These are phyloP conservation scores for Nelumbo lutea DNA, from an alignment of 164 flowering plant species.

Conservation along the genomic window DNA sequence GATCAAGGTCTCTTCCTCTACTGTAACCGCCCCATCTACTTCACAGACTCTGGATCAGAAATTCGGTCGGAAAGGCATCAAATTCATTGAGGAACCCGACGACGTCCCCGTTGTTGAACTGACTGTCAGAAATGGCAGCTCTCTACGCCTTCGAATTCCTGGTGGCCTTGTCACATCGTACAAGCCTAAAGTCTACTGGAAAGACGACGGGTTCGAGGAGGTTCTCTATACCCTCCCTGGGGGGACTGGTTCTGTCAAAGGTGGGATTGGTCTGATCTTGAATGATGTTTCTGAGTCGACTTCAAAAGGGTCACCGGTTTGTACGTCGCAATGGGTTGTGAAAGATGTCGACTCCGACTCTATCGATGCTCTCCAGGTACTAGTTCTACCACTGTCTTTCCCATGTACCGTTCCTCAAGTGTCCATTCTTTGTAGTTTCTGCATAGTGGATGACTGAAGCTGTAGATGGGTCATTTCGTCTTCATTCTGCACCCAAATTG, in stretches of 20 bases:
- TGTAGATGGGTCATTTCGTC: background rate
- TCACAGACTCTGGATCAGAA: slow-evolving; percentile 49
- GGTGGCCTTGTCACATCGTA: slow-evolving; percentile 75
- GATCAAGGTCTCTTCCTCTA: slow-evolving; percentile 14
- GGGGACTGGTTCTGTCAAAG: slow-evolving; percentile 32
- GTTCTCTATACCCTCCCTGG: slow-evolving; percentile 61
- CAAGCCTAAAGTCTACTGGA: slow-evolving; percentile 85
- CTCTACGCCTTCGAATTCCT: slow-evolving; percentile 50
- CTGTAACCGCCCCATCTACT: slow-evolving; percentile 16
- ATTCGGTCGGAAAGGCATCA: slow-evolving; percentile 79
- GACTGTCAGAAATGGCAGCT: slow-evolving; percentile 83
- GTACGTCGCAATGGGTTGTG: slow-evolving; percentile 57
- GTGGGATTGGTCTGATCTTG: slow-evolving; percentile 77
- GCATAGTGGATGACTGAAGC: background rate
- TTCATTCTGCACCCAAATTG: background rate
- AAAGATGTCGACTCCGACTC: slow-evolving; percentile 76
- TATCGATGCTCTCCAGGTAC: slow-evolving; percentile 92
- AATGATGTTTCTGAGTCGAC: slow-evolving; percentile 40
- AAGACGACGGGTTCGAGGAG: slow-evolving; percentile 81
- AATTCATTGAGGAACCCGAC: slow-evolving; percentile 42
- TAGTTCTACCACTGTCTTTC: background rate
- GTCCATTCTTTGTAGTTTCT: background rate
- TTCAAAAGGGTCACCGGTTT: slow-evolving; percentile 27
- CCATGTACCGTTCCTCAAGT: background rate
- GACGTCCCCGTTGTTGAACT: slow-evolving; percentile 44